A percentile compares a stretch with the other conserved stretches of the same genome.
These are phyloP conservation scores for Rhazya stricta DNA, from an alignment of 257 asterid genomes.

Conservation along the genomic window DNA sequence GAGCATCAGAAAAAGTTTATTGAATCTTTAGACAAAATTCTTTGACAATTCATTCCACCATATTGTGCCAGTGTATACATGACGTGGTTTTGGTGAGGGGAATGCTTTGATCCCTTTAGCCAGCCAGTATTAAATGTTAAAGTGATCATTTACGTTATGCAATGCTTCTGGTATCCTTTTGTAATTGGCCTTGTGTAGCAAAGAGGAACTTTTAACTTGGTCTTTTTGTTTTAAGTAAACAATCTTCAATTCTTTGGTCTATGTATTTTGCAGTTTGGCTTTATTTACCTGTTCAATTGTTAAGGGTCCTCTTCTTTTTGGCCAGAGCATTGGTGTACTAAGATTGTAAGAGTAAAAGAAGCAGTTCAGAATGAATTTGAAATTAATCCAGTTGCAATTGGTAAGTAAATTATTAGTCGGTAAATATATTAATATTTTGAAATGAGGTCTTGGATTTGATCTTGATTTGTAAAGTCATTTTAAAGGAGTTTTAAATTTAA, in stretches of 20 bases:
- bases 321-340: neutral
- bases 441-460: no score
- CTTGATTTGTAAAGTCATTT: no score
- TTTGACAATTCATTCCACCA: conserved; percentile 36
- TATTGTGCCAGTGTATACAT: conserved; percentile 24
- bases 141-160: conserved; percentile 1
- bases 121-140: neutral
- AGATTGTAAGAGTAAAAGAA: neutral
- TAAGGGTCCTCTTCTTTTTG: neutral
- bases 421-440: no score
- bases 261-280: neutral
- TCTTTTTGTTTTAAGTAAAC: no score
- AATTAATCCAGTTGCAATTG: no score
- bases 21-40: conserved; percentile 33
- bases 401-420: no score
- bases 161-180: neutral
- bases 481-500: no score
- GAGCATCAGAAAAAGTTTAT: conserved; percentile 26
- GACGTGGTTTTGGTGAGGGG: conserved; percentile 25
- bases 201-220: neutral
- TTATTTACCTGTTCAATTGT: neutral
- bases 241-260: neutral
- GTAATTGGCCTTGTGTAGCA: conserved; percentile 8
- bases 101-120: conserved; percentile 1
- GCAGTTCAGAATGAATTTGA: neutral